These are phyloP conservation scores for Neofusicoccum laricinum DNA, from an alignment of 2,329 filamentous ascomycete genomes.

Conservation along the genomic window DNA sequence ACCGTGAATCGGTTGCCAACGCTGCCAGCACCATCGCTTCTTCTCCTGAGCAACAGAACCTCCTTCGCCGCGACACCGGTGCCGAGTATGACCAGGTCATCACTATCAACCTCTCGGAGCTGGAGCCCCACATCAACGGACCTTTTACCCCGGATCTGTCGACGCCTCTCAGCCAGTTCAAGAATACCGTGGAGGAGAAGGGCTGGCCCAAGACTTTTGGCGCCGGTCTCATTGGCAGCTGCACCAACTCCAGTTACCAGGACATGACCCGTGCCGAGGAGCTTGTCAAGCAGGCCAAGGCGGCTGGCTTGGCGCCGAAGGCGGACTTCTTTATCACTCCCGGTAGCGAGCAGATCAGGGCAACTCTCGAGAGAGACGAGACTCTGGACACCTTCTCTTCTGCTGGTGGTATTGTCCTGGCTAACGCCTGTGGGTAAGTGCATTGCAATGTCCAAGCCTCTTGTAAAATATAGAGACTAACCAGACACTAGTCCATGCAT, in stretches of 20 bases:
- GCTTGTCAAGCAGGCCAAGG: constrained; percentile 84
- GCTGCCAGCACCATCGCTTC: constrained; percentile 62
- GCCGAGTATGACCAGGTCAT: constrained; percentile 90
- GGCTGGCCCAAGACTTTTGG: constrained; percentile 89
- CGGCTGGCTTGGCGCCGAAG: constrained; percentile 85
- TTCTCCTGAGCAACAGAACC: constrained; percentile 57
- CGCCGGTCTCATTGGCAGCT: constrained; percentile 92
- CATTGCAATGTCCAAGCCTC: neutral
- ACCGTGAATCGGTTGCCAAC: constrained; percentile 67
- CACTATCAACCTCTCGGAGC: constrained; percentile 80
- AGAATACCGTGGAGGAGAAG: constrained; percentile 76
- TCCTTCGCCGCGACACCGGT: constrained; percentile 73
- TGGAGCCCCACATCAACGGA: constrained; percentile 96
- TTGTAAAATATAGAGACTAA: neutral
- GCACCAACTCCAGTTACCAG: constrained; percentile 98
- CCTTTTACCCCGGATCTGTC: constrained; percentile 95
- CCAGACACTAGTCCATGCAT: constrained; percentile 62
- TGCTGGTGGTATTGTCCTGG: constrained; percentile 84
- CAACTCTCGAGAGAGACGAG: constrained; percentile 84
- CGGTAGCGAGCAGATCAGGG: constrained; percentile 93
- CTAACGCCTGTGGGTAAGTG: constrained; percentile 76
- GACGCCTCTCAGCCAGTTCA: constrained; percentile 87
- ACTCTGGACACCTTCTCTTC: constrained; percentile 81
- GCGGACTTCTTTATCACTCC: constrained; percentile 95
- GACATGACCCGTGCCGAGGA: constrained; percentile 96